Evolutionary conservation across 2,329 filamentous ascomycete genomes (phyloP).

Genomic region (Exophiala bonariae): DNA sequence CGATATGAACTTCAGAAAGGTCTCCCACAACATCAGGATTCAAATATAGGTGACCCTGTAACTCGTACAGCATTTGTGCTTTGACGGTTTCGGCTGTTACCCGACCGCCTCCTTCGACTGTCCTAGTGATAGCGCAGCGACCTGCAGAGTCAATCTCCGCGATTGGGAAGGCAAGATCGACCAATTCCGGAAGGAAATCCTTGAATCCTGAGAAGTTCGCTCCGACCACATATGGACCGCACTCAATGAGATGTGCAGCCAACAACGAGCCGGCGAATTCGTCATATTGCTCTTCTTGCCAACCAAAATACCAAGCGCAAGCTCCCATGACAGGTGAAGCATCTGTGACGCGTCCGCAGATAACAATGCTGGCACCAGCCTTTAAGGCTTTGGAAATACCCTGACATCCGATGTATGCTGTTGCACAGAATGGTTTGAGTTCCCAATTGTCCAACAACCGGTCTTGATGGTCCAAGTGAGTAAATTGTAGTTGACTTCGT

Average conservation of each 20-base stretch:
- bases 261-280: slow-evolving; percentile 23
- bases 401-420: slow-evolving; percentile 32
- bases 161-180: slow-evolving; percentile 29
- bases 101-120: too few species aligned
- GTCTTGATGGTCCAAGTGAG: slow-evolving; percentile 2
- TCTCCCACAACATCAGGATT: slow-evolving; percentile 51
- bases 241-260: slow-evolving; percentile 35
- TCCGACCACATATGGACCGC: slow-evolving; percentile 50
- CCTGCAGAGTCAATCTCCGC: slow-evolving; percentile 20
- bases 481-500: not conserved
- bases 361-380: slow-evolving; percentile 40
- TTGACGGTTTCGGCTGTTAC: slow-evolving; percentile 20
- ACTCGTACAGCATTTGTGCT: slow-evolving; percentile 42
- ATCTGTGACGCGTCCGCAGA: slow-evolving; percentile 43
- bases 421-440: slow-evolving; percentile 24
- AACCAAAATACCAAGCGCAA: slow-evolving; percentile 34
- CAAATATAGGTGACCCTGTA: slow-evolving; percentile 49
- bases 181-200: not conserved
- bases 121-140: too few species aligned
- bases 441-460: slow-evolving; percentile 25
- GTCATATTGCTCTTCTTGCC: slow-evolving; percentile 34
- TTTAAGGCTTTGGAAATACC: slow-evolving; percentile 36
- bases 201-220: slow-evolving; percentile 54
- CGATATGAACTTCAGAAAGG: slow-evolving; percentile 36
- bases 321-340: slow-evolving; percentile 37